Base-by-base conservation (phyloP, 768 basidiomycete species). In the Mycena epipterygia region DNA sequence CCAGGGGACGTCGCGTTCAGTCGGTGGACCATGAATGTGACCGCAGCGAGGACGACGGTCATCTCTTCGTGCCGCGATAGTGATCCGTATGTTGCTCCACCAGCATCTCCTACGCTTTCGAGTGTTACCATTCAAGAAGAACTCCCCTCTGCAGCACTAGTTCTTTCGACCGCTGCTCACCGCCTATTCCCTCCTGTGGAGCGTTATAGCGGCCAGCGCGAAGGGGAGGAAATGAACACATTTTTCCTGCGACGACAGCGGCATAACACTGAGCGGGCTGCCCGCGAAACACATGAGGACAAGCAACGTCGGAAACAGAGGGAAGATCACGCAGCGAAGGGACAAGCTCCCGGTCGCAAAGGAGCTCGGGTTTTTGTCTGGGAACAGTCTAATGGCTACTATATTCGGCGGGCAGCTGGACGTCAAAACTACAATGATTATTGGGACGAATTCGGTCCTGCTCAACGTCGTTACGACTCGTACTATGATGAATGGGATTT, bases 401-500 rank as follows among this genome's bases (percentile, higher is more conserved):
- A 32, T 17, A 41, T 67, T 0, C 57, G 66, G 19, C n/a, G 27
- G 14, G 37, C 57, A 11, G 66, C 37, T 3, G 57, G 56, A 19
- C 42, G 55, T 5, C 0, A 8, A 5, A 19, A 48, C 4, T 51
- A 59, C 7, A 57, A 67, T 2, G 65, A 67, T 37, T 0, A 59
- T 12, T 67, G 65, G 65, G 46, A 41, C 9, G 48, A 59, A 39
- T 59, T 59, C 33, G 46, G 46, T n/a, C 35, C 56, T 2, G 3
- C 2, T 0, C 65, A 67, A 11, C 65, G 56, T 21, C 57, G 65
- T 4, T 67, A 67, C 37, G 39, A 67, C 30, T 41, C 56, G 7
- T 51, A 49, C 48, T 44, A 35, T 39, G 37, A 67, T 14, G 65
- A 67, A 29, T 67, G 65, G 65, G 65, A 67, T 33, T 3, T 57